These are phyloP conservation scores for Umbelopsis sp. DNA, from an alignment of 371 early-diverging fungal genomes.

Conservation along the genomic window DNA sequence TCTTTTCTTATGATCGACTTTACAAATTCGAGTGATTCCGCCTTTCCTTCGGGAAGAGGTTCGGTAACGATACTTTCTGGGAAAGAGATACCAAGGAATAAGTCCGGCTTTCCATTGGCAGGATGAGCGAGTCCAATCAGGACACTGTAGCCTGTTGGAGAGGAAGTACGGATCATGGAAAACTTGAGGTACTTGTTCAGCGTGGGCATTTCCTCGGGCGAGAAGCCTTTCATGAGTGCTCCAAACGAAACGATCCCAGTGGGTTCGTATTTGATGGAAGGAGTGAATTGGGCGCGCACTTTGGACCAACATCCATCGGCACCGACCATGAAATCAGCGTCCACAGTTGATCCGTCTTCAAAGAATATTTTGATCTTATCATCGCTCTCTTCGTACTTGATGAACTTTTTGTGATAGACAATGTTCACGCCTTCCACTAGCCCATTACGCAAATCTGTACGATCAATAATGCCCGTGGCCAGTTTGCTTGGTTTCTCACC, in stretches of 20 bases:
- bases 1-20: neutral
- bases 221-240: neutral
- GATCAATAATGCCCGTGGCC: conserved; percentile 8
- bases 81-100: conserved; percentile 10
- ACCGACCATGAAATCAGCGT: conserved; percentile 20
- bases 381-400: conserved; percentile 13
- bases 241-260: conserved; percentile 5
- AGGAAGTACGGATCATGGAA: conserved; percentile 12
- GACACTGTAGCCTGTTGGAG: neutral
- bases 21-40: neutral
- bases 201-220: neutral
- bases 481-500: neutral
- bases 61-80: neutral
- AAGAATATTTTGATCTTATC: conserved; percentile 21
- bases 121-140: conserved; percentile 2
- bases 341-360: conserved; percentile 15
- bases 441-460: neutral
- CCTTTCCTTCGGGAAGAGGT: neutral
- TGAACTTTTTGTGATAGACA: conserved; percentile 12
- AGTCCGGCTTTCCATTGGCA: neutral
- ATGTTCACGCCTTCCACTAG: conserved; percentile 1
- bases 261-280: conserved; percentile 15
- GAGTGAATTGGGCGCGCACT: conserved; percentile 4
- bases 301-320: conserved; percentile 20
- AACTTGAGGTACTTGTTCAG: neutral